phyloP scores from a whole-genome alignment of 2,329 filamentous ascomycete species.

The Colletotrichum sp. region DNA sequence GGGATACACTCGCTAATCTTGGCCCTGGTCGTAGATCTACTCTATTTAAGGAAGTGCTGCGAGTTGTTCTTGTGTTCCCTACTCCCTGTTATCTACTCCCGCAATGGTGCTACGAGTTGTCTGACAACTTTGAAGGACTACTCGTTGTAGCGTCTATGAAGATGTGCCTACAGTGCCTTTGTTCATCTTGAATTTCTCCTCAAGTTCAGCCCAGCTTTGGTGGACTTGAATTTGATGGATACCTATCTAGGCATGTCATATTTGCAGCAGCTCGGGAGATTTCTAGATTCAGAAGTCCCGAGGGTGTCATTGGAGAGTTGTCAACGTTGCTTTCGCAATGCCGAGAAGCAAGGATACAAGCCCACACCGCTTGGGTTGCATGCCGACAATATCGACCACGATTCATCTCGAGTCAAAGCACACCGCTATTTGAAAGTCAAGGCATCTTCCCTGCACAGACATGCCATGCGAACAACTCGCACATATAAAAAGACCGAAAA shows the following conservation, averaged over 20 bases:
- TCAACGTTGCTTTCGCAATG: not conserved
- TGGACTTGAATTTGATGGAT: not conserved
- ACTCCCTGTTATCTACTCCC: not conserved
- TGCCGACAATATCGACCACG: not conserved
- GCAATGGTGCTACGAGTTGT: not conserved
- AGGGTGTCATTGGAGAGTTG: not conserved
- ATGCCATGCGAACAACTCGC: not conserved
- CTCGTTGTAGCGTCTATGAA: not conserved
- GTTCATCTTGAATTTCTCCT: accelerated
- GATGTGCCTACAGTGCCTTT: not conserved
- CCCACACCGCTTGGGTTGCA: not conserved
- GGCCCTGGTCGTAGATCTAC: not conserved
- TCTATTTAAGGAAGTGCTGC: not conserved
- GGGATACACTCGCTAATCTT: not conserved
- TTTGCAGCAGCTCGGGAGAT: not conserved
- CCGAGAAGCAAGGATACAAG: not conserved
- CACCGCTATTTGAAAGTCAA: not conserved
- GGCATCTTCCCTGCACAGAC: not conserved
- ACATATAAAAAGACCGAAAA: not conserved
- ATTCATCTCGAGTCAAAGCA: not conserved
- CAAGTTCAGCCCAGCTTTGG: not conserved
- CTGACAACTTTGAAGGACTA: not conserved
- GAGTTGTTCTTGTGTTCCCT: not conserved
- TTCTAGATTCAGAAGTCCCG: not conserved
- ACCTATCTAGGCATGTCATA: not conserved